Evolutionary conservation across 305 asterid genomes (phyloP), one percentile per base, ranked within the genome.

Genomic region (Fraxinus xanthoxyloides): DNA sequence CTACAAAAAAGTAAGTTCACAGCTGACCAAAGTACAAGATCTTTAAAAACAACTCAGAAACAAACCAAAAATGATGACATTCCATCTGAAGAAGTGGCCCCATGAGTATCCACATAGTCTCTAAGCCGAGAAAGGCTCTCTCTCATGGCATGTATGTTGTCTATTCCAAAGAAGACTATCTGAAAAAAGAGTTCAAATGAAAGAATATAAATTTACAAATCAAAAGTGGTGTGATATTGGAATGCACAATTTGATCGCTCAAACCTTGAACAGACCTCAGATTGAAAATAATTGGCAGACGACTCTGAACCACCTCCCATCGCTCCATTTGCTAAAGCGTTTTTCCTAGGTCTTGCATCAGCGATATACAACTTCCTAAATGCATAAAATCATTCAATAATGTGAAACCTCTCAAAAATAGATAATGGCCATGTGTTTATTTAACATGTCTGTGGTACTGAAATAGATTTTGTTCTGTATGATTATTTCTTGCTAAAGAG

Each of bases 261-360:
- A 83, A 84, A 82, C 81, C 79, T 81, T 79, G 82, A 48, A 90
- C 90, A 86, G 75, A 96, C 99, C 98, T 96, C 99, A 70, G 98
- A 93, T 51, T 93, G 98, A 67, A 88, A 93, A 90, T 96, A 94
- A 88, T 96, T 91, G 86, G 99, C 91, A 82, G 99, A 96, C 63
- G 99, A 96, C 90, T 96, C 99, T 5, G 99, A 96, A 88, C 99
- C 99, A 84, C 99, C 99, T 77, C 99, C 99, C 99, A 96, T 94
- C 77, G 99, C 99, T 82, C 99, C 99, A 93, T 96, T 96, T 81
- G 99, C 99, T 83, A 96, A 82, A 87, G 99, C 99, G 87, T 96
- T 96, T 89, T 93, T 96, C 85, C 98, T 88, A 30, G 99, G 98
- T 88, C 99, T 93, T 86, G 99, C 99, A 88, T 96, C 99, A 87